phyloP scores from a whole-genome alignment of 352 stramenopile species.

The Phytophthora nicotianae region DNA sequence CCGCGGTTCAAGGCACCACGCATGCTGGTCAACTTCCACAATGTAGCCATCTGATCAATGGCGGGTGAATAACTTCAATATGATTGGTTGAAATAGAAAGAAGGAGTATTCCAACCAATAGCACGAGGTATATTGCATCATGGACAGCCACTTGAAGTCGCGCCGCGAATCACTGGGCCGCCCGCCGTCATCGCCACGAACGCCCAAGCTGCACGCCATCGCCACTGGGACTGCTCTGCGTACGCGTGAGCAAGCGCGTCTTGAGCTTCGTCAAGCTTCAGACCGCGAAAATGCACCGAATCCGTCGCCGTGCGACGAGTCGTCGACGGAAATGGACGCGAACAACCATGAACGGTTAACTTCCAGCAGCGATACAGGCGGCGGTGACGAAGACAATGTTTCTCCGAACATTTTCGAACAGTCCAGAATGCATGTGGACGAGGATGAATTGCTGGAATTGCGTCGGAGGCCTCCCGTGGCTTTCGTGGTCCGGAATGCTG shows the following conservation, averaged over 20 bases:
- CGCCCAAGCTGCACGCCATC: background rate
- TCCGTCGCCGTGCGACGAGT: conserved; percentile 4
- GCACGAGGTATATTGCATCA: background rate
- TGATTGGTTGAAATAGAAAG: conserved; percentile 11
- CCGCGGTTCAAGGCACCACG: conserved; percentile 46
- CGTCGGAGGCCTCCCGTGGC: conserved; percentile 43
- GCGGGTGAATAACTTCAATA: background rate
- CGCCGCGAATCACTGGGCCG: background rate
- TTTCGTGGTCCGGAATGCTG: conserved; percentile 47
- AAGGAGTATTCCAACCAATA: no score
- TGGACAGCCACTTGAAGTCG: background rate
- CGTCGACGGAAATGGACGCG: conserved; percentile 7
- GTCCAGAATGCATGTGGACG: conserved; percentile 45
- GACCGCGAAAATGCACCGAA: background rate
- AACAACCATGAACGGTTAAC: conserved; percentile 1
- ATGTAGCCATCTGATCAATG: conserved; percentile 26
- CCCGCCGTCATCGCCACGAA: background rate
- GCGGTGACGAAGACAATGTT: background rate
- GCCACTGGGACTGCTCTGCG: conserved; percentile 10
- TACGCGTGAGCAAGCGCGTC: conserved; percentile 18
- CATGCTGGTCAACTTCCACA: conserved; percentile 36
- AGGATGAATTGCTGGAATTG: conserved; percentile 34
- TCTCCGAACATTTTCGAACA: conserved; percentile 23
- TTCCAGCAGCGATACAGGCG: background rate
- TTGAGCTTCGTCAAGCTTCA: conserved; percentile 3